A percentile compares a stretch with the other conserved stretches of the same genome.
phyloP scores from a whole-genome alignment of 2,329 filamentous ascomycete genomes.

The Ascochyta viciae-villosae region DNA sequence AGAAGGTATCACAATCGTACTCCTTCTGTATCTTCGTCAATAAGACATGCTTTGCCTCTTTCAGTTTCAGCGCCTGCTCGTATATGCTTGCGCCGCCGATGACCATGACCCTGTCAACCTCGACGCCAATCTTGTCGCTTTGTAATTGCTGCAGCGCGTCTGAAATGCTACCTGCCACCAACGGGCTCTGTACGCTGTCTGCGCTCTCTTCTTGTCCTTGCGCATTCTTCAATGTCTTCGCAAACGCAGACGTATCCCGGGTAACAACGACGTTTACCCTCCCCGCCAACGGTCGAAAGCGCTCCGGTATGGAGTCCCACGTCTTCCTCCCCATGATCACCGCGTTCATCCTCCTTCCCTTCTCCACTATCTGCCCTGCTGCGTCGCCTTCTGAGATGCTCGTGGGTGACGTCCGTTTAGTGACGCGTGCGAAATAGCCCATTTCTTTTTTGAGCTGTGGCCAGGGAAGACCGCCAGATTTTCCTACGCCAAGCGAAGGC shows the following conservation, averaged over 20 bases:
- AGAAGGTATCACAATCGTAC: slow-evolving; percentile 79
- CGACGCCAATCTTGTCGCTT: background rate
- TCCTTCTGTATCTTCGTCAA: slow-evolving; percentile 73
- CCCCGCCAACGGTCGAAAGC: slow-evolving; percentile 79
- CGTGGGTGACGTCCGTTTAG: slow-evolving; percentile 65
- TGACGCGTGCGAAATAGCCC: slow-evolving; percentile 92
- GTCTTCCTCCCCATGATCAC: slow-evolving; percentile 99
- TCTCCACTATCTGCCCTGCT: background rate
- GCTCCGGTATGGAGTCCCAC: slow-evolving; percentile 85
- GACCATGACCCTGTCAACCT: slow-evolving; percentile 67
- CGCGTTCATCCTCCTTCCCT: slow-evolving; percentile 56
- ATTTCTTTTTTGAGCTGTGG: slow-evolving; percentile 88
- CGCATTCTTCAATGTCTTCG: slow-evolving; percentile 23
- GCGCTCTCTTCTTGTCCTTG: slow-evolving; percentile 1
- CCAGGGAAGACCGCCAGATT: slow-evolving; percentile 83
- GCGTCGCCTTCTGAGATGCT: slow-evolving; percentile 13
- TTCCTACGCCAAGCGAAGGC: slow-evolving; percentile 87
- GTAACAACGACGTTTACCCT: slow-evolving; percentile 85
- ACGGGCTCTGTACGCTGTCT: slow-evolving; percentile 46
- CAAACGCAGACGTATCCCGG: slow-evolving; percentile 43
- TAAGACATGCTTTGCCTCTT: slow-evolving; percentile 68
- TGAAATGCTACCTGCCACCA: slow-evolving; percentile 64
- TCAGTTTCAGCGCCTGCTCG: slow-evolving; percentile 67
- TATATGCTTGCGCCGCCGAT: slow-evolving; percentile 94
- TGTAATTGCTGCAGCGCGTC: slow-evolving; percentile 59